Conservation (phyloP, 176 grass and related monocot species). For the Triticum monococcum region DNA sequence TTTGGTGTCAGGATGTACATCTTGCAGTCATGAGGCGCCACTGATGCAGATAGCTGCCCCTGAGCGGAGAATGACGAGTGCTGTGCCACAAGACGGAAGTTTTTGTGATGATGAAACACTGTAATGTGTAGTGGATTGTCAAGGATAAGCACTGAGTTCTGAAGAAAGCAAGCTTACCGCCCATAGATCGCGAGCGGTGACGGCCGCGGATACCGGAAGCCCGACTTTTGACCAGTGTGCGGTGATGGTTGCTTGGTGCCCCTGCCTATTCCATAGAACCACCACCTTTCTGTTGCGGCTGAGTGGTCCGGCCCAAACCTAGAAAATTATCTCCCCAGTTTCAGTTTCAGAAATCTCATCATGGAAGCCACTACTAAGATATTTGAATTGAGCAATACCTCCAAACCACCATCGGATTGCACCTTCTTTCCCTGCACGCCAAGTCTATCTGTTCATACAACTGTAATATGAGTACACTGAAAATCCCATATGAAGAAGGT, state of each 20-base stretch:
- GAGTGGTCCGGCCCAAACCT: conserved; percentile 88
- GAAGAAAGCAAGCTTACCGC: conserved; percentile 50
- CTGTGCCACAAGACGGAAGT: conserved; percentile 24
- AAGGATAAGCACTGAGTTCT: not conserved
- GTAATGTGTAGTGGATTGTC: not conserved
- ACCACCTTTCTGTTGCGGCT: conserved; percentile 63
- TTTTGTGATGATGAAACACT: not conserved
- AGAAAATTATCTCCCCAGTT: not conserved
- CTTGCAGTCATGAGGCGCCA: conserved; percentile 75
- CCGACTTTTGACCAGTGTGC: conserved; percentile 62
- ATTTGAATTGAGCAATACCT: conserved; percentile 40
- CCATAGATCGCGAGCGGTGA: conserved; percentile 85
- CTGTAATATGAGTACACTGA: not conserved
- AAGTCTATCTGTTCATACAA: conserved; percentile 57
- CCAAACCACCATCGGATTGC: conserved; percentile 46
- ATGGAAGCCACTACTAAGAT: not conserved
- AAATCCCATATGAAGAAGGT: not conserved
- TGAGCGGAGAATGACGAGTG: conserved; percentile 47
- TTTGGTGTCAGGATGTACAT: conserved; percentile 84
- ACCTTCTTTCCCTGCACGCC: conserved; percentile 95
- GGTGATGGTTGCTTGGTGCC: conserved; percentile 60
- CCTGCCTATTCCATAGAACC: conserved; percentile 76
- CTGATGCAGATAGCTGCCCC: conserved; percentile 52
- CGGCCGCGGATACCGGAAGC: conserved; percentile 41
- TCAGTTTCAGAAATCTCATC: not conserved